Conservation (phyloP, 257 asterid genomes). For the Scutellaria baicalensis region DNA sequence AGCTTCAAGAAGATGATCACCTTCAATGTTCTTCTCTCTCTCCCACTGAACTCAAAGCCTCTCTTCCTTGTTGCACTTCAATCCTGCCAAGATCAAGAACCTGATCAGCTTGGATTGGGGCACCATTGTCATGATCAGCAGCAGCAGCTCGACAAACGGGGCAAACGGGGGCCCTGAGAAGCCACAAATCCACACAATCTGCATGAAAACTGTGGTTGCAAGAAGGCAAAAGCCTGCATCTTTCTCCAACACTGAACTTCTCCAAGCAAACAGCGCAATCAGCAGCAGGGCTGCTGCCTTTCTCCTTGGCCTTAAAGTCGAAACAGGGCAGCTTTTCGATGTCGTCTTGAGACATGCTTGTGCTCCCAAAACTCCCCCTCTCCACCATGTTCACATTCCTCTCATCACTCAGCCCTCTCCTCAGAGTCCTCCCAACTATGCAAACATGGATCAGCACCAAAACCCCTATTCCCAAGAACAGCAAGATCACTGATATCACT, state of each 20-base stretch:
- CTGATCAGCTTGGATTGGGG: no score
- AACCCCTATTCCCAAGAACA: constrained; percentile 42
- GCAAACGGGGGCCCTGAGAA: constrained; percentile 42
- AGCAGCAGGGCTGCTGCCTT: constrained; percentile 28
- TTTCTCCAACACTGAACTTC: constrained; percentile 43
- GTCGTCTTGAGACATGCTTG: constrained; percentile 67
- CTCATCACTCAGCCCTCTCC: constrained; percentile 11
- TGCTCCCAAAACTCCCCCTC: constrained; percentile 42
- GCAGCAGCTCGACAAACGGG: constrained; percentile 67
- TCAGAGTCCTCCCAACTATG: constrained; percentile 44
- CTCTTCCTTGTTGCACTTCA: no score
- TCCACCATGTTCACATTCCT: constrained; percentile 15
- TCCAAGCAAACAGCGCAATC: constrained; percentile 74
- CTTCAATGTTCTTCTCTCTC: no score
- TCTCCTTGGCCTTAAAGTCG: constrained; percentile 39
- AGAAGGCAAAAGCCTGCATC: constrained; percentile 59
- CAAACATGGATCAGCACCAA: constrained; percentile 53
- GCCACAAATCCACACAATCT: constrained; percentile 71
- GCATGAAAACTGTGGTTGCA: constrained; percentile 72
- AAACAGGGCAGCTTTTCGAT: constrained; percentile 74
- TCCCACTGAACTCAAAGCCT: no score
- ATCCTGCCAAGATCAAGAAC: background rate
- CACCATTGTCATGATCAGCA: no score
- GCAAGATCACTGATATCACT: constrained; percentile 34
- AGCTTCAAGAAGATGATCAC: no score